phyloP scores from a whole-genome alignment of 2,329 filamentous ascomycete species.

The Cytospora chrysosperma region DNA sequence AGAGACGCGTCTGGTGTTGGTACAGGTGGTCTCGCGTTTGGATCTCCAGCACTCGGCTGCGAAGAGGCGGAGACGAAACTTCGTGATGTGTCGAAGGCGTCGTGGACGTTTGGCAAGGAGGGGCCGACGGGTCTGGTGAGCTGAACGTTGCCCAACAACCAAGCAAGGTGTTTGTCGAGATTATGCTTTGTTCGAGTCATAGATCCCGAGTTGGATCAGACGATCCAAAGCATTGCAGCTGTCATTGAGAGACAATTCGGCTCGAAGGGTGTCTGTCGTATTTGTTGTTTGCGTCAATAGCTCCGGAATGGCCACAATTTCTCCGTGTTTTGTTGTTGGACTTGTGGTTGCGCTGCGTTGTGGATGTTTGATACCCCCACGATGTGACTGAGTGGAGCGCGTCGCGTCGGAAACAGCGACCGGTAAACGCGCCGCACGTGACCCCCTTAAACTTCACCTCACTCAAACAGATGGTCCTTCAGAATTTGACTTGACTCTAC shows the following conservation, averaged over 20 bases:
- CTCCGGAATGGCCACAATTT: not conserved
- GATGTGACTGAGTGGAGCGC: conserved; percentile 7
- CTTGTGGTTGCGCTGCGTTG: not conserved
- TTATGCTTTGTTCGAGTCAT: conserved; percentile 60
- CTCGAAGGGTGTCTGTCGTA: not conserved
- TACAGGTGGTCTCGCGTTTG: not conserved
- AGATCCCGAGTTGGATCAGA: conserved; percentile 44
- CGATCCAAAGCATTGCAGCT: conserved; percentile 32
- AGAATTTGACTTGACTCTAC: not conserved
- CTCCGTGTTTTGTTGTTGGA: not conserved
- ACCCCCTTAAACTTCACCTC: not conserved
- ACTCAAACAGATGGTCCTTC: not conserved
- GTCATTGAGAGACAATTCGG: conserved; percentile 8
- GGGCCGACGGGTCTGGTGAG: conserved; percentile 39
- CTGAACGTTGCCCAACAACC: conserved; percentile 52
- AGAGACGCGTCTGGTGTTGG: conserved; percentile 7
- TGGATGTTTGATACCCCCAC: conserved; percentile 5
- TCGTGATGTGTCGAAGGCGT: conserved; percentile 29
- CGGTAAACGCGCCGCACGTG: conserved; percentile 17
- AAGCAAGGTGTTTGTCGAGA: conserved; percentile 55
- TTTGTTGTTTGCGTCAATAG: not conserved
- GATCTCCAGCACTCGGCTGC: conserved; percentile 17
- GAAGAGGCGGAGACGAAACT: conserved; percentile 27
- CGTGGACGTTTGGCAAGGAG: conserved; percentile 36
- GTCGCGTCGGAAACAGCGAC: conserved; percentile 14